Conservation (phyloP, 2,329 filamentous ascomycete genomes). For the Waltergamsia citrina region DNA sequence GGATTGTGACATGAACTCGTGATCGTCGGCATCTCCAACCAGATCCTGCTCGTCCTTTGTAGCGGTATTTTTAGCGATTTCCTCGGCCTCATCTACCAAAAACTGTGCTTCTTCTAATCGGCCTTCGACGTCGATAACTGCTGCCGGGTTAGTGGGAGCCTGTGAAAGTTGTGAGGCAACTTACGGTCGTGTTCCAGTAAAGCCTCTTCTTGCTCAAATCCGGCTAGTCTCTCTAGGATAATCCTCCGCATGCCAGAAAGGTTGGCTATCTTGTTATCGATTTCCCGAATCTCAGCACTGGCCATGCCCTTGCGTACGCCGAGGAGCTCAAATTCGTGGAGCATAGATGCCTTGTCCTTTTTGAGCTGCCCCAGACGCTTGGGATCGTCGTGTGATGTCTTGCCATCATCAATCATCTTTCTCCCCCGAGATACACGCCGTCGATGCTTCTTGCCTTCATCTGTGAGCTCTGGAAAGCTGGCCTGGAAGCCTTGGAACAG, state of each 20-base stretch:
- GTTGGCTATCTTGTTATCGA: conserved; percentile 94
- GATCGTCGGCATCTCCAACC: conserved; percentile 35
- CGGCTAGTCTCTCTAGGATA: conserved; percentile 76
- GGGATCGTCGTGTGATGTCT: conserved; percentile 30
- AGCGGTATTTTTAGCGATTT: conserved; percentile 40
- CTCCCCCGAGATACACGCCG: conserved; percentile 65
- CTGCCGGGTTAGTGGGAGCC: conserved; percentile 18
- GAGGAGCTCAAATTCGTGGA: conserved; percentile 85
- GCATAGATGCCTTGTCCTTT: conserved; percentile 69
- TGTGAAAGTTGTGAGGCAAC: conserved; percentile 18
- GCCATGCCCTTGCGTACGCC: conserved; percentile 95
- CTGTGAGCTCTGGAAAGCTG: conserved; percentile 62
- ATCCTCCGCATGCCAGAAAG: conserved; percentile 88
- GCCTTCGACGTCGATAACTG: conserved; percentile 54
- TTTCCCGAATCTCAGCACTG: conserved; percentile 88
- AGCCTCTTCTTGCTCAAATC: conserved; percentile 82
- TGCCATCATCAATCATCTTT: conserved; percentile 62
- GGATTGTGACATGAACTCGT: conserved; percentile 89
- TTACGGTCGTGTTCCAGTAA: conserved; percentile 80
- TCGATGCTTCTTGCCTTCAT: conserved; percentile 62
- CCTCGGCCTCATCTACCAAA: conserved; percentile 48
- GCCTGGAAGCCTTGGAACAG: conserved; percentile 96
- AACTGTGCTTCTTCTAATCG: conserved; percentile 53
- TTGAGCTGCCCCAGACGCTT: conserved; percentile 65
- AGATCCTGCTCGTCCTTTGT: conserved; percentile 44